Conservation (phyloP, 306 rosid species). For the Gillenia trifoliata region DNA sequence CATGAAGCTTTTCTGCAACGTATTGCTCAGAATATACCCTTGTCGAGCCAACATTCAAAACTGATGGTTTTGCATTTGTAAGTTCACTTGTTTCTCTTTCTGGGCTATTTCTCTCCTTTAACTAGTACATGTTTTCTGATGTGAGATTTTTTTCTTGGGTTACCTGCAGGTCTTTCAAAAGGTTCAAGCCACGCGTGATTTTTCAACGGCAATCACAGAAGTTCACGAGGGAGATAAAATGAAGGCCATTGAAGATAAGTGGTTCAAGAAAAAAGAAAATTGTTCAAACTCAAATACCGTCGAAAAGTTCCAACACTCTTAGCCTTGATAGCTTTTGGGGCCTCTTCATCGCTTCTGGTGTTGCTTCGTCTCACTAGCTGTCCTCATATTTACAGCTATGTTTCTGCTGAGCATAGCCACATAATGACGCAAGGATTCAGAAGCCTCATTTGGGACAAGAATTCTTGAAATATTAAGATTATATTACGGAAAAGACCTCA, state of each 20-base stretch:
- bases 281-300: conserved; percentile 16
- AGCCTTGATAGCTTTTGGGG: conserved; percentile 56
- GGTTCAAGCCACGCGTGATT: not conserved
- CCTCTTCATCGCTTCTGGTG: conserved; percentile 41
- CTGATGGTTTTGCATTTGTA: conserved; percentile 67
- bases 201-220: not conserved
- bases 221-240: not conserved
- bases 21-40: conserved; percentile 46
- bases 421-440: not conserved
- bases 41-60: conserved; percentile 38
- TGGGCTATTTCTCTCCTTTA: not conserved
- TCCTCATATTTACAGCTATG: conserved; percentile 14
- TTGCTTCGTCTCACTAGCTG: conserved; percentile 30
- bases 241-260: conserved; percentile 1
- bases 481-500: conserved; percentile 2
- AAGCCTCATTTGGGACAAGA: conserved; percentile 14
- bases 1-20: conserved; percentile 29
- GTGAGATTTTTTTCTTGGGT: not conserved
- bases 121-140: not conserved
- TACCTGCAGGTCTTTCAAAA: not conserved
- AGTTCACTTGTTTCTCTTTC: conserved; percentile 9
- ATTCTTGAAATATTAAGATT: not conserved
- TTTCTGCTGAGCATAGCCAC: conserved; percentile 36
- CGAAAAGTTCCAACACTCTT: conserved; percentile 26
- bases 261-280: conserved; percentile 24